Percentiles rank a stretch among this genome's conserved stretches.
phyloP scores from a whole-genome alignment of 139 green algal species.

The Chlamydomonas urium region DNA sequence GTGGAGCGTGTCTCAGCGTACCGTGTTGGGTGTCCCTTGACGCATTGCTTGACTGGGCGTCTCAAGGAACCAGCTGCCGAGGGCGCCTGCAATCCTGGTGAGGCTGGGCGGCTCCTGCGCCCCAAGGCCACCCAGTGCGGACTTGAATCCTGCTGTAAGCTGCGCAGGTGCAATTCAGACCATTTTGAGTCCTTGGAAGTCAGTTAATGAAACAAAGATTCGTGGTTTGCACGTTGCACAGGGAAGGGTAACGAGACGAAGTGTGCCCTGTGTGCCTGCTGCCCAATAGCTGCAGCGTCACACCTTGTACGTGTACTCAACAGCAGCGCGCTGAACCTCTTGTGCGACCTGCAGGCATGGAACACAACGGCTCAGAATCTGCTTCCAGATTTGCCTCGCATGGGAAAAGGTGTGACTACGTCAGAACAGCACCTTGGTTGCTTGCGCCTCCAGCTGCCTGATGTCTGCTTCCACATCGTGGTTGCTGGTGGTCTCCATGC shows the following conservation, averaged over 20 bases:
- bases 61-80: slow-evolving; percentile 35
- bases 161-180: too few species aligned
- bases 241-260: too few species aligned
- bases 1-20: too few species aligned
- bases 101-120: background rate
- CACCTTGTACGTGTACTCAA: slow-evolving; percentile 6
- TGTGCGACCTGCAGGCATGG: slow-evolving; percentile 3
- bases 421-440: slow-evolving; percentile 8
- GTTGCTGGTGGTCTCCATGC: background rate
- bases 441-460: background rate
- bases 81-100: slow-evolving; percentile 23
- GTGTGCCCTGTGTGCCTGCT: too few species aligned
- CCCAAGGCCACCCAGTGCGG: background rate
- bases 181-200: too few species aligned
- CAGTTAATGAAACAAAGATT: too few species aligned
- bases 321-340: slow-evolving; percentile 4
- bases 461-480: background rate
- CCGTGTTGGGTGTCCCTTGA: too few species aligned
- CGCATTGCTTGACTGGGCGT: slow-evolving; percentile 3
- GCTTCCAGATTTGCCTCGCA: background rate
- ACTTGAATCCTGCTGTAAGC: slow-evolving; percentile 2
- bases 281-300: too few species aligned
- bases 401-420: too few species aligned
- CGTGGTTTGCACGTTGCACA: too few species aligned
- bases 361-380: background rate